These are phyloP conservation scores for Lecanicillium sp. DNA, from an alignment of 2,329 filamentous ascomycete species.

Conservation along the genomic window DNA sequence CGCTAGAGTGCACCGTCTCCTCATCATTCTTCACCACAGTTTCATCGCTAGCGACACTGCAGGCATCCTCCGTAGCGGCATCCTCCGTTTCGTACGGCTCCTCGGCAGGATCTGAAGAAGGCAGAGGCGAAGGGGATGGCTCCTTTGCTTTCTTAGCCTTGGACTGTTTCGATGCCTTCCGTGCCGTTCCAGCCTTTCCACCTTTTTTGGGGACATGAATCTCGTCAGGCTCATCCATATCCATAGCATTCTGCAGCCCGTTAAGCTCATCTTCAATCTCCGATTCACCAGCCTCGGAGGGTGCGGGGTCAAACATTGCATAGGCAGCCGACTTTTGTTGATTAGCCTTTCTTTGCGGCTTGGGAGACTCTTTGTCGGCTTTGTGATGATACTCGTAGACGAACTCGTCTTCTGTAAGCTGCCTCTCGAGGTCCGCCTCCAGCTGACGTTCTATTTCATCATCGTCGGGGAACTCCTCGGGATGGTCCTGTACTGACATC, in stretches of 20 bases:
- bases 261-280: conserved; percentile 44
- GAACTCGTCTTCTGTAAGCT: conserved; percentile 45
- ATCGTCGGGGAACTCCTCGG: conserved; percentile 45
- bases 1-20: conserved; percentile 3
- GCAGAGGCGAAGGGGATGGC: conserved; percentile 18
- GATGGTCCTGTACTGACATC: conserved; percentile 26
- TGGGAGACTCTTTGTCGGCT: conserved; percentile 21
- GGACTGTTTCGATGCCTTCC: conserved; percentile 44
- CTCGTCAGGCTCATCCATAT: conserved; percentile 28
- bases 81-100: conserved; percentile 5
- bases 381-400: conserved; percentile 33
- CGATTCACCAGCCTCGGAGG: conserved; percentile 36
- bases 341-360: conserved; percentile 17
- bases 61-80: conserved; percentile 22
- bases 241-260: conserved; percentile 42
- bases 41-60: conserved; percentile 32
- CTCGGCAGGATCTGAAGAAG: conserved; percentile 13
- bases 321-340: conserved; percentile 29
- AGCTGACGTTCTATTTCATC: conserved; percentile 60
- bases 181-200: conserved; percentile 38
- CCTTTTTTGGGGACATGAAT: conserved; percentile 45
- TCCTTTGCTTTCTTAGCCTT: conserved; percentile 34
- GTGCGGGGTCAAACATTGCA: conserved; percentile 45
- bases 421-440: conserved; percentile 55
- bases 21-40: conserved; percentile 30